Percentiles rank a stretch among this genome's conserved stretches.
These are phyloP conservation scores for Penicillium griseofulvum DNA, from an alignment of 2,329 filamentous ascomycete genomes.

Conservation along the genomic window DNA sequence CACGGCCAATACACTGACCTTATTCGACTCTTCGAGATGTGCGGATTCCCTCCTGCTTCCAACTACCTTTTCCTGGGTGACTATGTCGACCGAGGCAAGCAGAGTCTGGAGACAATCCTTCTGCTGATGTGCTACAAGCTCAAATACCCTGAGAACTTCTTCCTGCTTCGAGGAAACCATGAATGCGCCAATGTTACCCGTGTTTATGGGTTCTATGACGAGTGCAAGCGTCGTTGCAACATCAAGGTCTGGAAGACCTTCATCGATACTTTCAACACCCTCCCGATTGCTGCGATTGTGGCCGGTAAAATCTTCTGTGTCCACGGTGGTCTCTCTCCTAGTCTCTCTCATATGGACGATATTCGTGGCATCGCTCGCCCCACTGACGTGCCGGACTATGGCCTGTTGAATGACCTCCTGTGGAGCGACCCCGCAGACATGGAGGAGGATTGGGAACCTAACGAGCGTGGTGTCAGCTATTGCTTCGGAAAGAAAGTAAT, in stretches of 20 bases:
- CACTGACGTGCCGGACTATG: slow-evolving; percentile 96
- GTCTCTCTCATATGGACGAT: slow-evolving; percentile 94
- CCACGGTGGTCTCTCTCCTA: slow-evolving; percentile 89
- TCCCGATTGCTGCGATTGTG: slow-evolving; percentile 94
- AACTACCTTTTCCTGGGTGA: slow-evolving; percentile 96
- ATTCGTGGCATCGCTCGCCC: slow-evolving; percentile 93
- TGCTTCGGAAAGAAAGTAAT: slow-evolving; percentile 99
- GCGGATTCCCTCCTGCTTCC: slow-evolving; percentile 84
- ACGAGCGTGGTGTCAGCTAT: slow-evolving; percentile 94
- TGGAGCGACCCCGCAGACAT: slow-evolving; percentile 99
- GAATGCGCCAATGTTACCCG: slow-evolving; percentile 95
- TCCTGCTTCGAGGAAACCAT: slow-evolving; percentile 89
- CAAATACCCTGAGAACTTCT: slow-evolving; percentile 97
- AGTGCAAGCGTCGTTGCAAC: slow-evolving; percentile 94
- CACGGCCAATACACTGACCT: slow-evolving; percentile 96
- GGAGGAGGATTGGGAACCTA: slow-evolving; percentile 97
- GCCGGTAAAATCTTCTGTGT: slow-evolving; percentile 98
- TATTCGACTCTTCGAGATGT: slow-evolving; percentile 98
- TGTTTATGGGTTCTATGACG: slow-evolving; percentile 96
- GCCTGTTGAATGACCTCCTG: slow-evolving; percentile 86
- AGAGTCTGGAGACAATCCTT: slow-evolving; percentile 90
- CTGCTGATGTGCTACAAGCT: slow-evolving; percentile 94
- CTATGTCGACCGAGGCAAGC: slow-evolving; percentile 95
- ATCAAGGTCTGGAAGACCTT: slow-evolving; percentile 99
- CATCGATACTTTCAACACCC: slow-evolving; percentile 91